Conservation (phyloP, 176 grass and related monocot genomes). For the Oropetium thomaeum region DNA sequence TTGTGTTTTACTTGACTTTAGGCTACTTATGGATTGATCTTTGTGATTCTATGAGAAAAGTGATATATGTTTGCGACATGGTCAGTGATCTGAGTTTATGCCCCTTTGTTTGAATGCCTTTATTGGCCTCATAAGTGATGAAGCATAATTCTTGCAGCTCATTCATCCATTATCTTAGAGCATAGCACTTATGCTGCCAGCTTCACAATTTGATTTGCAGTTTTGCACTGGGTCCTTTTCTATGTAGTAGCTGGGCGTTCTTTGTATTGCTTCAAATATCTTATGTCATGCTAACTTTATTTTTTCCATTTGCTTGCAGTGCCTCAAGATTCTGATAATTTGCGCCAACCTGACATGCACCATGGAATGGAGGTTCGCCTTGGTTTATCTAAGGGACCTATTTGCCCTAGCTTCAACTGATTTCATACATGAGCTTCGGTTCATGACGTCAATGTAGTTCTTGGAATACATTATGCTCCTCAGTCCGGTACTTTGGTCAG, state of each 20-base stretch:
- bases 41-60: neutral
- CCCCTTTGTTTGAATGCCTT: neutral
- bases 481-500: neutral
- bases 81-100: neutral
- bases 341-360: slow-evolving; percentile 69
- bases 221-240: neutral
- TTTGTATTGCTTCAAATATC: neutral
- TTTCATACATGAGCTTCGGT: slow-evolving; percentile 32
- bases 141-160: neutral
- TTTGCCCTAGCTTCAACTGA: slow-evolving; percentile 55
- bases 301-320: slow-evolving; percentile 39
- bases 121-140: neutral
- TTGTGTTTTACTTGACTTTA: neutral
- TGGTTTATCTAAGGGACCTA: slow-evolving; percentile 77
- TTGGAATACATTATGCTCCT: neutral
- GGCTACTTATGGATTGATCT: neutral
- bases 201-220: neutral
- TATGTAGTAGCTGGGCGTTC: neutral
- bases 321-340: slow-evolving; percentile 79
- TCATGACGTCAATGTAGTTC: slow-evolving; percentile 25
- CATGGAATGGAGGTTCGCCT: slow-evolving; percentile 92
- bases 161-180: neutral
- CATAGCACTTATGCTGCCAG: neutral
- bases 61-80: neutral
- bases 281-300: neutral